Evolutionary conservation across 2,329 filamentous ascomycete species (phyloP), one percentile per base, ranked within the genome.

Genomic region (Pseudocercospora musae): DNA sequence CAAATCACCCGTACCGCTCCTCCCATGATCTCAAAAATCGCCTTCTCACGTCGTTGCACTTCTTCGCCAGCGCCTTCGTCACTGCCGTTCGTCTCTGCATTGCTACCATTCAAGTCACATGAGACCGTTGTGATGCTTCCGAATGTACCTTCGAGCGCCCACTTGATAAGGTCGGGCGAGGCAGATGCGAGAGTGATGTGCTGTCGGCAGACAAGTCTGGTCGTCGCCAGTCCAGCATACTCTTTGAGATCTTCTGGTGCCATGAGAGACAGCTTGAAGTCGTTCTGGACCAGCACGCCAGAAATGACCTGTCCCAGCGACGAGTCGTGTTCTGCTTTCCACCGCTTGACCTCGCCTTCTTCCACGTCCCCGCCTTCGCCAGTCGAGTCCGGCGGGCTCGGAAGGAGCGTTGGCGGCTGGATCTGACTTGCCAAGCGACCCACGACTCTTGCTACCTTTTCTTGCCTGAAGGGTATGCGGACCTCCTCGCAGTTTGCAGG

Each of bases 191-290:
- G 85, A 0, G 87, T 94, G 64, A 99, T 85, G 63, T 92, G 89
- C 76, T 99, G 94, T 70, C 92, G 92, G 81, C 95, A 99, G 15
- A 89, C 87, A 62, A 99, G 94, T 1, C 91, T 96, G 0, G 95
- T 98, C 0, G 95, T 98, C 2, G 92, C 97, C 29, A 99, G 81
- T n/a, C 95, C 95, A 0, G 95, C 95, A 74, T 96, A 99, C 77
- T 99, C 95, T 64, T 92, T 88, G 33, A 99, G 82, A 74, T 99
- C 95, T 70, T 98, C 95, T 0, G 95, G 93, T 0, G 93, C 93
- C 94, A 99, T 98, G 33, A 99, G 82, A 0, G 91, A 96, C 73
- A 99, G 86, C 76, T 98, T 96, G 77, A 99, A 98, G 75, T 97
- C 95, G 75, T 96, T 98, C 70, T 98, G 94, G 7, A 99, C 93